Base-by-base conservation (phyloP, 495 filamentous ascomycete species). In the Lophiostoma macrostomum region DNA sequence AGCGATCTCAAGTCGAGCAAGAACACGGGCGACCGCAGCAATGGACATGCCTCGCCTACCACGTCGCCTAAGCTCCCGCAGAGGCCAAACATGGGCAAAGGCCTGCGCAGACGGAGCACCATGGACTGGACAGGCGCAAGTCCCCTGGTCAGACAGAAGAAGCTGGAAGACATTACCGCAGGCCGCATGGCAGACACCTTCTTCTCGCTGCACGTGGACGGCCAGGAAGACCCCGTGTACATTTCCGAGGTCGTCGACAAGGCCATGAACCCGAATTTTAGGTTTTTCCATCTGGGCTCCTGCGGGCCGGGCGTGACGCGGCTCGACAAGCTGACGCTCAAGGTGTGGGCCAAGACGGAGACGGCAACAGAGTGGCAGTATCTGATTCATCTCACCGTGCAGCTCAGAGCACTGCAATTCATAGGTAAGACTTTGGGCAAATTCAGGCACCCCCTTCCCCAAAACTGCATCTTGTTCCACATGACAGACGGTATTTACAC, bases 401-500 rank as follows among this genome's bases (percentile, higher is more conserved):
- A 83, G 56, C 65, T 97, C 32, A 76, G 78, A 20, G 80, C 81
- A 0, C 70, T 98, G 28, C 84, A 88, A 50, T 96, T 87, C 68
- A 75, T 96, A 53, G 90, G 90, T 19, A 87, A 78, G 65, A 77
- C 75, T 56, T 67, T 95, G 12, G 86, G 90, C 44, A 83, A 76
- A 67, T 82, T 85, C 45, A 76, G 78, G 47, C 83, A 89, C 30
- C 82, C 86, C n/a, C 80, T 96, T 35, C 88, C 89, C 3, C 72
- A 76, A 0, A 98, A 98, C 66, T 88, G 84, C 48, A 76, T 96
- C 18, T 71, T 97, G 13, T 95, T 96, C 62, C 85, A 91, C 65
- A 81, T 97, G 43, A 70, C 82, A 0, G 93, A 97, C 67, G 93
- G 93, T 25, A 81, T 95, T 12, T 98, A 96, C 70, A 90, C 87